Evolutionary conservation across 352 stramenopile species (phyloP).

Genomic region (Phytopythium kandeliae): DNA sequence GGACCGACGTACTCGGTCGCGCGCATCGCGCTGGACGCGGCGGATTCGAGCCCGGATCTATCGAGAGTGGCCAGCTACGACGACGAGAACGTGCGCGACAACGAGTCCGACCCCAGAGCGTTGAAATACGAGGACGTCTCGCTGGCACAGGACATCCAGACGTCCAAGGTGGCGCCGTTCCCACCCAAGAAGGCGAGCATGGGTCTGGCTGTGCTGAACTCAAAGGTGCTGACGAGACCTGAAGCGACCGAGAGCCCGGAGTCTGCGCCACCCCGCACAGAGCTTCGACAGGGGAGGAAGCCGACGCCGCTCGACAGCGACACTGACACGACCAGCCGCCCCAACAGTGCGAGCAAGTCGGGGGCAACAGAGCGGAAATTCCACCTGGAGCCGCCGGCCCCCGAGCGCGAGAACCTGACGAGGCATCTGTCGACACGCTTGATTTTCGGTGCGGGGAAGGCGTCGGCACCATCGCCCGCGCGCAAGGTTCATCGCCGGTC

Average conservation of each 20-base stretch:
- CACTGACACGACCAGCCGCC: not conserved
- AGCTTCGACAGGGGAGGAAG: not conserved
- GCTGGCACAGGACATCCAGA: not conserved
- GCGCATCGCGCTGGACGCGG: conserved; percentile 4
- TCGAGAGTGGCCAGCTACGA: not conserved
- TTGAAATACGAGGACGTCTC: not conserved
- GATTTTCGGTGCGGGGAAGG: not conserved
- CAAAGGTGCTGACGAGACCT: not conserved
- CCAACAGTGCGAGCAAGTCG: not conserved
- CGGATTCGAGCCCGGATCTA: not conserved
- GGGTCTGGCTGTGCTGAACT: conserved; percentile 15
- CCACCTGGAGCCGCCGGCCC: not conserved
- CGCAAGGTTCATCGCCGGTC: conserved; percentile 4
- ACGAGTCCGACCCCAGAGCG: not conserved
- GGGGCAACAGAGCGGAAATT: conserved; percentile 15
- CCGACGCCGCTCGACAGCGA: not conserved
- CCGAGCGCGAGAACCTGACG: conserved; percentile 8
- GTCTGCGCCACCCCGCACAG: not conserved
- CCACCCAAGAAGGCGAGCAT: conserved; percentile 19
- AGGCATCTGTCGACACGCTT: conserved; percentile 25
- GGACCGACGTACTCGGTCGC: not conserved
- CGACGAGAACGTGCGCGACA: not conserved
- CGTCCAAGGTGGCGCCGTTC: not conserved
- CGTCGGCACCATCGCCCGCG: conserved; percentile 5
- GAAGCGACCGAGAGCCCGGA: not conserved